Percentiles rank a stretch among this genome's conserved stretches.
phyloP scores from a whole-genome alignment of 2,329 filamentous ascomycete genomes.

The Fusarium sp. region DNA sequence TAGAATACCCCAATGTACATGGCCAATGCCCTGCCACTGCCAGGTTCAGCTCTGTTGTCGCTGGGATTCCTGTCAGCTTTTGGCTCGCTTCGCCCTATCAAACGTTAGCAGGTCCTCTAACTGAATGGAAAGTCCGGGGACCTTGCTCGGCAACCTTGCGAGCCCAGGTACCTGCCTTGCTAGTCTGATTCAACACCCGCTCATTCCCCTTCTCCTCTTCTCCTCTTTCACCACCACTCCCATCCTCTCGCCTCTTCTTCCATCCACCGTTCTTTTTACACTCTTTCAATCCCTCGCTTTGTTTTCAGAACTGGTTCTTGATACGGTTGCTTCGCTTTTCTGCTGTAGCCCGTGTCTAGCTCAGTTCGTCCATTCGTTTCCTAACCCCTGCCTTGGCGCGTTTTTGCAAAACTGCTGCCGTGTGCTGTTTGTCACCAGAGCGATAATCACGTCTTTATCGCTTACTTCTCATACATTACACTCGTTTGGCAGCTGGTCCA shows the following conservation, averaged over 20 bases:
- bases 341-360: constrained; percentile 39
- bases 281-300: constrained; percentile 29
- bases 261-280: constrained; percentile 30
- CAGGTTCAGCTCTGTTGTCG: constrained; percentile 26
- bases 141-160: constrained; percentile 22
- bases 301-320: constrained; percentile 43
- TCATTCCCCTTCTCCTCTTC: constrained; percentile 34
- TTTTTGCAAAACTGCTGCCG: constrained; percentile 45
- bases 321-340: constrained; percentile 41
- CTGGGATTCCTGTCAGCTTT: constrained; percentile 25
- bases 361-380: constrained; percentile 53
- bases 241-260: constrained; percentile 24
- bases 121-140: constrained; percentile 36
- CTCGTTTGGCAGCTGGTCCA: constrained; percentile 51
- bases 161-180: constrained; percentile 12
- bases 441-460: constrained; percentile 31
- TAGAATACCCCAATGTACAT: constrained; percentile 32
- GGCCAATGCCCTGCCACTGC: constrained; percentile 21
- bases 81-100: constrained; percentile 43
- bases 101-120: constrained; percentile 25
- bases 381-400: constrained; percentile 35
- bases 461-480: constrained; percentile 28
- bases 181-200: constrained; percentile 15
- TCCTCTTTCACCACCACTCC: constrained; percentile 39
- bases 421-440: constrained; percentile 25